Conservation (phyloP, 108 stramenopile genomes). For the Chaetoceros tenuissimus region DNA sequence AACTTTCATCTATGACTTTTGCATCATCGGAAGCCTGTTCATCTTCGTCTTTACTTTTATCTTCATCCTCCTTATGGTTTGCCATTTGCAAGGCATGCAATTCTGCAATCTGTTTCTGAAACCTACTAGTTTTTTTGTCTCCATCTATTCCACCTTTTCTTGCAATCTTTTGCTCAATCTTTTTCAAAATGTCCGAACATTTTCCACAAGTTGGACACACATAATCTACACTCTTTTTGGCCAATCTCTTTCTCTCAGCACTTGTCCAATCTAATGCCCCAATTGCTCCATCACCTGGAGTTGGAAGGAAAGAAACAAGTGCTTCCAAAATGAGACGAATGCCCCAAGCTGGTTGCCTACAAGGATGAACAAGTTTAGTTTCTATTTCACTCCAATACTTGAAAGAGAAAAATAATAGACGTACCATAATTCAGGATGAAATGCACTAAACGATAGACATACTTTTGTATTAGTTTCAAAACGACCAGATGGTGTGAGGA, state of each 20-base stretch:
- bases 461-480: slow-evolving; percentile 94
- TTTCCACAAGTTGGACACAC: slow-evolving; percentile 41
- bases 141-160: not conserved
- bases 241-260: slow-evolving; percentile 64
- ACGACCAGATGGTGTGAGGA: slow-evolving; percentile 92
- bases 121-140: slow-evolving; percentile 21
- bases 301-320: slow-evolving; percentile 90
- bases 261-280: slow-evolving; percentile 89
- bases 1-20: not conserved
- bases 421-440: slow-evolving; percentile 98
- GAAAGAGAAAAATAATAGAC: slow-evolving; percentile 13
- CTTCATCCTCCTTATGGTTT: slow-evolving; percentile 21
- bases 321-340: slow-evolving; percentile 96
- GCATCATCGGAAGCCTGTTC: not conserved
- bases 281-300: slow-evolving; percentile 93
- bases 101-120: slow-evolving; percentile 72
- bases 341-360: slow-evolving; percentile 64
- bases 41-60: slow-evolving; percentile 1
- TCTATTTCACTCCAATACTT: slow-evolving; percentile 8
- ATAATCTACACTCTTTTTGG: slow-evolving; percentile 46
- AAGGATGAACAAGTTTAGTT: not conserved
- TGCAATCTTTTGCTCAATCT: slow-evolving; percentile 5
- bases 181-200: slow-evolving; percentile 28
- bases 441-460: slow-evolving; percentile 90
- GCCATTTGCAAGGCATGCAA: slow-evolving; percentile 54